phyloP scores from a whole-genome alignment of 1,139 yeast genomes.

The Lodderomyces theae region DNA sequence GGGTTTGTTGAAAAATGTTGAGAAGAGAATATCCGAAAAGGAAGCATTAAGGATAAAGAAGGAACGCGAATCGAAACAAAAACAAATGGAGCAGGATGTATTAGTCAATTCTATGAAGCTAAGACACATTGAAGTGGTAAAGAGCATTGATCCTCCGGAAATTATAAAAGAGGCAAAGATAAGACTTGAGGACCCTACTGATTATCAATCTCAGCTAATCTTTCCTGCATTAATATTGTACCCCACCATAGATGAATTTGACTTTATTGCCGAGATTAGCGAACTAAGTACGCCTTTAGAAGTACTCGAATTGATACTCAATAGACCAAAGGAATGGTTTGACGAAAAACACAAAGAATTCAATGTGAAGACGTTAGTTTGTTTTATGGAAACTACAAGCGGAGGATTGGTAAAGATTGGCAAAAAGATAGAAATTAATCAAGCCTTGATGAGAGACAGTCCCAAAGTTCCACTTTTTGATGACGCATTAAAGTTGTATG shows the following conservation, averaged over 20 bases:
- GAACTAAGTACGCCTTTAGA: slow-evolving; percentile 66
- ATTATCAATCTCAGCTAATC: slow-evolving; percentile 73
- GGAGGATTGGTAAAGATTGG: slow-evolving; percentile 91
- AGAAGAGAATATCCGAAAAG: slow-evolving; percentile 36
- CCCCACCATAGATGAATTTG: slow-evolving; percentile 84
- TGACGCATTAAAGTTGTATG: slow-evolving; percentile 65
- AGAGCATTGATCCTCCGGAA: slow-evolving; percentile 51
- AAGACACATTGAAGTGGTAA: slow-evolving; percentile 51
- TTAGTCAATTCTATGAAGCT: slow-evolving; percentile 53
- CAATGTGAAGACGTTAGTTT: slow-evolving; percentile 57
- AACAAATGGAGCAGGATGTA: slow-evolving; percentile 29
- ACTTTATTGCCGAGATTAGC: slow-evolving; percentile 70
- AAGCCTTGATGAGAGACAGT: slow-evolving; percentile 65
- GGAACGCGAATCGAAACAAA: slow-evolving; percentile 33
- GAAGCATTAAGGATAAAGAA: slow-evolving; percentile 28
- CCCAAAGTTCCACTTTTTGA: slow-evolving; percentile 81
- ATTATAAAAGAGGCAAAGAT: slow-evolving; percentile 46
- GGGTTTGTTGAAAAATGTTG: slow-evolving; percentile 38
- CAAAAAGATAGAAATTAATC: slow-evolving; percentile 64
- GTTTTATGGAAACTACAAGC: slow-evolving; percentile 74
- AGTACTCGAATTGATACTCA: slow-evolving; percentile 51
- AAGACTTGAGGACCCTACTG: slow-evolving; percentile 65
- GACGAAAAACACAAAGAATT: slow-evolving; percentile 63
- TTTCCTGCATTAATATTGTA: slow-evolving; percentile 80
- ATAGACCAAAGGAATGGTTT: slow-evolving; percentile 73